Conservation (phyloP, 2,329 filamentous ascomycete species). For the Pseudophaeomoniella oleicola region DNA sequence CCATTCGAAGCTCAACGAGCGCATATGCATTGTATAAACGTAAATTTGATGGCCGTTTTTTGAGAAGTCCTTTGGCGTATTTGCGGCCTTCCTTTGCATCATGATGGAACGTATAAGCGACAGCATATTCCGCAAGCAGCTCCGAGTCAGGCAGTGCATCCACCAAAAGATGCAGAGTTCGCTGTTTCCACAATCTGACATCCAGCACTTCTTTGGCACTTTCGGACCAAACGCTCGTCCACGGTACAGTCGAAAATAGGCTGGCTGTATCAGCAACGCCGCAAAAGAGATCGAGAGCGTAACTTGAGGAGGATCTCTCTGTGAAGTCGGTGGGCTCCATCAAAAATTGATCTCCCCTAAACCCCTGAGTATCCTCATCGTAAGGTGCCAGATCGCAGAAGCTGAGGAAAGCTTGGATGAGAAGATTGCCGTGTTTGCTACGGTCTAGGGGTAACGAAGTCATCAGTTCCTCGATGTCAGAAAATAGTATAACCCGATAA, state of each 20-base stretch:
- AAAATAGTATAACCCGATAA: conserved; percentile 65
- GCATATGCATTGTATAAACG: conserved; percentile 69
- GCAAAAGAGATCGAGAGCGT: not conserved
- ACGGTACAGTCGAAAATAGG: not conserved
- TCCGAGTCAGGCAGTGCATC: conserved; percentile 27
- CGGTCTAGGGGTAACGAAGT: conserved; percentile 16
- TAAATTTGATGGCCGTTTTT: conserved; percentile 47
- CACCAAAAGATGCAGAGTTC: conserved; percentile 44
- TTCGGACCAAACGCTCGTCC: not conserved
- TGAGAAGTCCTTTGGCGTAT: conserved; percentile 59
- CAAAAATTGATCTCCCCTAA: conserved; percentile 38
- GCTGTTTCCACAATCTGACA: conserved; percentile 23
- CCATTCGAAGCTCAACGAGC: conserved; percentile 49
- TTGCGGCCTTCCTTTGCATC: conserved; percentile 47
- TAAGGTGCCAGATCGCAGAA: conserved; percentile 51
- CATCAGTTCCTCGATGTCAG: conserved; percentile 56
- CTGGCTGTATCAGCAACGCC: not conserved
- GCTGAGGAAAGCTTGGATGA: conserved; percentile 57
- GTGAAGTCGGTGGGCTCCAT: not conserved
- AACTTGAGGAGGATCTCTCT: not conserved
- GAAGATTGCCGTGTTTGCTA: conserved; percentile 21
- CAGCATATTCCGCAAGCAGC: conserved; percentile 50
- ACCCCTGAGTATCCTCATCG: not conserved
- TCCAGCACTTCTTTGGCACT: conserved; percentile 26
- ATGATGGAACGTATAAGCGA: conserved; percentile 50